Percentiles rank a stretch among this genome's conserved stretches.
Conservation (phyloP, 306 rosid species). For the Cyclanthera cordifolia region DNA sequence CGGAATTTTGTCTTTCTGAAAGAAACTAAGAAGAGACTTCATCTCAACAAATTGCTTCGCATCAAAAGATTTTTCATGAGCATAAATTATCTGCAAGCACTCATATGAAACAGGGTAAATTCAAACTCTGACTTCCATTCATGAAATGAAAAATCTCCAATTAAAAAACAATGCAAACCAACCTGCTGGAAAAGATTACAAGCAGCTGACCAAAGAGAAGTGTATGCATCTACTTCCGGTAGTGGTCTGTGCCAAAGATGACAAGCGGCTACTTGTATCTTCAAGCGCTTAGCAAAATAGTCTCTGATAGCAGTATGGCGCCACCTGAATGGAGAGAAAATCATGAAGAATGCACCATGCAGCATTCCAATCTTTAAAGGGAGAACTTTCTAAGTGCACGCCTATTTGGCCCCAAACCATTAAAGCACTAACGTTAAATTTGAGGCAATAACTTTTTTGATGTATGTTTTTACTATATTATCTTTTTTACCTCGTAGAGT, state of each 20-base stretch:
- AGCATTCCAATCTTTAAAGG: background rate
- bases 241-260: constrained; percentile 54
- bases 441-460: too few relatives aligned
- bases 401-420: background rate
- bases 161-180: background rate
- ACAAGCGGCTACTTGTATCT: constrained; percentile 49
- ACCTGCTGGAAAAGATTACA: constrained; percentile 78
- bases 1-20: constrained; percentile 19
- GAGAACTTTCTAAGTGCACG: background rate
- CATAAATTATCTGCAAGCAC: constrained; percentile 51
- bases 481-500: too few relatives aligned
- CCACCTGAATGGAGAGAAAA: constrained; percentile 30
- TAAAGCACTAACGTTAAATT: background rate
- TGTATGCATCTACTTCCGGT: constrained; percentile 30
- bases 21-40: constrained; percentile 32
- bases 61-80: constrained; percentile 60
- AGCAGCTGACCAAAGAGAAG: constrained; percentile 51
- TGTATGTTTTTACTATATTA: too few relatives aligned
- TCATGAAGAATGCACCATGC: background rate
- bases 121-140: background rate
- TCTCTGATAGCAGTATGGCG: constrained; percentile 40
- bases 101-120: background rate
- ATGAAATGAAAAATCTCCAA: background rate
- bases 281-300: constrained; percentile 34
- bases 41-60: constrained; percentile 34